Evolutionary conservation across 1,139 yeast genomes (phyloP).

Genomic region (Ogataea hybrid): DNA sequence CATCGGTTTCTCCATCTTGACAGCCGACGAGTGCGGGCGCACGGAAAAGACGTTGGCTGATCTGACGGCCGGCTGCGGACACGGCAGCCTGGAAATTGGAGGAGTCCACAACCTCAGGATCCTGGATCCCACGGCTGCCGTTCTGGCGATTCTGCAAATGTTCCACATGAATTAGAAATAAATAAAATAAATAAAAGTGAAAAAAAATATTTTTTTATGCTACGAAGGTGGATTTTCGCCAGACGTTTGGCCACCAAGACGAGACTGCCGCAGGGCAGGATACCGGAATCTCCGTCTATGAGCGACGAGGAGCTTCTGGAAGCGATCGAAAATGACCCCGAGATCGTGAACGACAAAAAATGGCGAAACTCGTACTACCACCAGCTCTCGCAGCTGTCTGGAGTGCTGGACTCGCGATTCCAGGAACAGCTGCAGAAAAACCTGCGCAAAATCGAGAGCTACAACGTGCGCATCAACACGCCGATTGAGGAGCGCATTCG

Average conservation of each 20-base stretch:
- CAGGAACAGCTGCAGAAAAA: constrained; percentile 22
- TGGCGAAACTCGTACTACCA: constrained; percentile 22
- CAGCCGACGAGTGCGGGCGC: constrained; percentile 1
- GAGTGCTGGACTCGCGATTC: constrained; percentile 19
- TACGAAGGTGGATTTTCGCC: constrained; percentile 3
- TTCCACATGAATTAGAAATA: neutral
- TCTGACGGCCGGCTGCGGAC: too few species aligned
- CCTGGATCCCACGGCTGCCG: constrained; percentile 4
- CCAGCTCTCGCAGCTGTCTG: constrained; percentile 20
- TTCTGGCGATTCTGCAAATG: constrained; percentile 4
- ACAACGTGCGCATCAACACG: constrained; percentile 21
- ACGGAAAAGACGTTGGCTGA: neutral
- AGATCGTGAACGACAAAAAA: constrained; percentile 10
- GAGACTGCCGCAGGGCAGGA: neutral
- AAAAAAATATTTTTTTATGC: constrained; percentile 3
- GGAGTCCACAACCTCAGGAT: too few species aligned
- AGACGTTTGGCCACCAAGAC: constrained; percentile 3
- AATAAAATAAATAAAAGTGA: neutral
- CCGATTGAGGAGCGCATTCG: constrained; percentile 24
- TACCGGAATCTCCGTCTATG: neutral
- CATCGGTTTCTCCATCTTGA: constrained; percentile 63
- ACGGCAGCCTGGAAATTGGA: too few species aligned
- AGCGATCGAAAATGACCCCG: constrained; percentile 8
- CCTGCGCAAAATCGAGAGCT: constrained; percentile 25
- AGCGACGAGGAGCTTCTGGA: constrained; percentile 12